Evolutionary conservation across 192 early-diverging fungal species (phyloP), one percentile per base, ranked within the genome.

Genomic region (Backusella tarrabulga): DNA sequence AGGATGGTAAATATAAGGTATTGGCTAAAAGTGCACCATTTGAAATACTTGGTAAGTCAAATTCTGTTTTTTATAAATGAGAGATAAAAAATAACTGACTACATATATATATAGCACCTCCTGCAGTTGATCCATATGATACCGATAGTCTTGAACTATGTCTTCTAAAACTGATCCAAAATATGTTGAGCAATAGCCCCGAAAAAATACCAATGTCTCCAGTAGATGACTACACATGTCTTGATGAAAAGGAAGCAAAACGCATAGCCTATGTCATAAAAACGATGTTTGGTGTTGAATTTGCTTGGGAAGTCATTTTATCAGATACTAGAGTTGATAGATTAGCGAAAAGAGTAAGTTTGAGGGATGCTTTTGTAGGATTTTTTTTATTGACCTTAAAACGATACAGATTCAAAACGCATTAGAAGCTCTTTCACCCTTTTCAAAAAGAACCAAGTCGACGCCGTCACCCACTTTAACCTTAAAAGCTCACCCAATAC

Each of bases 201-300:
- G 80, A 83, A 15, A 73, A 78, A 7, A 87, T 90, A 77, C 86
- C 87, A 23, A 73, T 79, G 63, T 79, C 79, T 6, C 70, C 80
- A 19, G 82, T 81, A 32, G 90, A 91, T 68, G 80, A 85, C 34
- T 91, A 84, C 78, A 44, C 84, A 15, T 75, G 79, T 54, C 83
- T 90, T 74, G 80, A 83, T 70, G 90, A 93, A 60, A 68, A 81
- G 9, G 85, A 87, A 68, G 90, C 92, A 4, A 82, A 86, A 69
- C 85, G 93, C 6, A 87, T 97, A 35, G 93, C 92, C 12, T 93
- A 95, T 80, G 92, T 88, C 5, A 91, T 97, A 71, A 90, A 89
- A 67, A 78, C 90, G 40, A 90, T 93, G 74, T 97, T 94, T 82
- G 93, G 92, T n/a, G 88, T 98, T 36, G 95, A 97, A 73, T 96